A percentile compares a stretch with the other conserved stretches of the same genome.
Evolutionary conservation across 108 stramenopile genomes (phyloP).

Genomic region (Phaeodactylum tricornutum): DNA sequence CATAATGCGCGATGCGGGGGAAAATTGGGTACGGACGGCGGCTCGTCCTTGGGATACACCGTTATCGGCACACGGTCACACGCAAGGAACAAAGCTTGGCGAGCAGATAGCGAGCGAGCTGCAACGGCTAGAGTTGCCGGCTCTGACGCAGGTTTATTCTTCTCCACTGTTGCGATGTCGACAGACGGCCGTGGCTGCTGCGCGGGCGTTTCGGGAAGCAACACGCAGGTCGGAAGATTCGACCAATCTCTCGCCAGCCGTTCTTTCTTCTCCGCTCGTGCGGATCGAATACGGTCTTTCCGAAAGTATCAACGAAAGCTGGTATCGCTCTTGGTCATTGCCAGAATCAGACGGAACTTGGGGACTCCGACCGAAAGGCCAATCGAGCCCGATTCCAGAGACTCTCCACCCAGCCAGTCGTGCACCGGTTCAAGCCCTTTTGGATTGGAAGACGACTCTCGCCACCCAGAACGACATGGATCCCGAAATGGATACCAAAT

Average conservation of each 20-base stretch:
- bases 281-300: conserved; percentile 26
- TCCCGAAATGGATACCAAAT: conserved; percentile 14
- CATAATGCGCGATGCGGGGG: conserved; percentile 17
- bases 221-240: not conserved
- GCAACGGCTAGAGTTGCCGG: conserved; percentile 15
- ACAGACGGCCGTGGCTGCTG: conserved; percentile 26
- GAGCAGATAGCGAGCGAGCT: conserved; percentile 9
- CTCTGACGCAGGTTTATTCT: conserved; percentile 23
- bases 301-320: conserved; percentile 41
- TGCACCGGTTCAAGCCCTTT: conserved; percentile 11
- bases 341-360: conserved; percentile 35
- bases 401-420: conserved; percentile 15
- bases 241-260: too few relatives aligned
- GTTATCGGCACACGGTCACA: conserved; percentile 19
- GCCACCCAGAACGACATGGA: conserved; percentile 6
- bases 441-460: conserved; percentile 13
- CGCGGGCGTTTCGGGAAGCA: not conserved
- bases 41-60: conserved; percentile 48
- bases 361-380: conserved; percentile 22
- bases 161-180: conserved; percentile 35
- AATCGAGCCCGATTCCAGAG: not conserved
- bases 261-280: conserved; percentile 1
- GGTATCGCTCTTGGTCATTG: conserved; percentile 39
- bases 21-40: conserved; percentile 27
- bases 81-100: conserved; percentile 23